These are phyloP conservation scores for Colletotrichum liaoningense DNA, from an alignment of 2,329 filamentous ascomycete genomes.

Conservation along the genomic window DNA sequence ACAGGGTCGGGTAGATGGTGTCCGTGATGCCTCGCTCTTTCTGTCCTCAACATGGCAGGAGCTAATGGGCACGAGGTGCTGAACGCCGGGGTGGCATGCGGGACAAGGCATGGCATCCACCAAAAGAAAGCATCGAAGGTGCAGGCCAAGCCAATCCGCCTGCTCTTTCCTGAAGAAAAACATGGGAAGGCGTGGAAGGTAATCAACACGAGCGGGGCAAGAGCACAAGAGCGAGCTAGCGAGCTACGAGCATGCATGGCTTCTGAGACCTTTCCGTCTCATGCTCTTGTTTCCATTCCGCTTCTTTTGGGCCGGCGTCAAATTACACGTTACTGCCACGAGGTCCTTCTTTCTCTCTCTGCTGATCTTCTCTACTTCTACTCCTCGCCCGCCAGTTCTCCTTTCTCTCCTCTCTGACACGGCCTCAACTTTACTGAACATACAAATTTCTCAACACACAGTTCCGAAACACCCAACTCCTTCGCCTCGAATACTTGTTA, in stretches of 20 bases:
- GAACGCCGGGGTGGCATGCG: not conserved
- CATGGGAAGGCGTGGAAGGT: not conserved
- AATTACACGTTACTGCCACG: constrained; percentile 31
- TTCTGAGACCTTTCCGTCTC: constrained; percentile 5
- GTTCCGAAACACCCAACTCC: not conserved
- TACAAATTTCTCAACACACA: not conserved
- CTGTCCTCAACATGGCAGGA: not conserved
- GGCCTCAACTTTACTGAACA: not conserved
- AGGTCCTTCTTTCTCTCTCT: constrained; percentile 1
- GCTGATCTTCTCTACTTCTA: constrained; percentile 12
- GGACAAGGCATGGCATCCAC: constrained; percentile 8
- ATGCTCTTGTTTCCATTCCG: not conserved
- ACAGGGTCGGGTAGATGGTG: constrained; percentile 1
- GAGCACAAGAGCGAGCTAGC: not conserved
- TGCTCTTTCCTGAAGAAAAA: not conserved
- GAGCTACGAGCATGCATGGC: not conserved
- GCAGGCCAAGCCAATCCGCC: too few species aligned
- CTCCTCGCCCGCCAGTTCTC: not conserved
- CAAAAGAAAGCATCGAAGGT: not conserved
- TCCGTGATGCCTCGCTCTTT: not conserved
- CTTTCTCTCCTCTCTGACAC: not conserved
- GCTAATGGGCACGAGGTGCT: not conserved
- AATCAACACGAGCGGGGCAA: not conserved
- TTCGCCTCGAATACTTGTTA: not conserved
- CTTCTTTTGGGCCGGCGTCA: not conserved